Conservation (phyloP, 2,329 filamentous ascomycete species). For the Aureobasidium namibiae region DNA sequence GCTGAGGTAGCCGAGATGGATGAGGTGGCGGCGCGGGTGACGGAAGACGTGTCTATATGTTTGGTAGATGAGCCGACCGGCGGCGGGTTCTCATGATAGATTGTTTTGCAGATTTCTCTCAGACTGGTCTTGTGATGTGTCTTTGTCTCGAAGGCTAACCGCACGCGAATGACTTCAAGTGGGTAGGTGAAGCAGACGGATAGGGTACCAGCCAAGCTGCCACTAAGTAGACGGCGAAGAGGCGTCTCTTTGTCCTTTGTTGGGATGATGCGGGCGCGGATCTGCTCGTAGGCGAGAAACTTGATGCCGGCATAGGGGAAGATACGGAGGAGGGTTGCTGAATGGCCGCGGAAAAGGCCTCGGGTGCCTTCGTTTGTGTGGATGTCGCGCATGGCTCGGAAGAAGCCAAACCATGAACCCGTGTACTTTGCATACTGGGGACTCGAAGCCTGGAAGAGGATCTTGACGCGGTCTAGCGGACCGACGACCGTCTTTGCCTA, state of each 20-base stretch:
- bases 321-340: slow-evolving; percentile 84
- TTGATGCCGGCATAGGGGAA: slow-evolving; percentile 98
- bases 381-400: slow-evolving; percentile 76
- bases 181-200: slow-evolving; percentile 97
- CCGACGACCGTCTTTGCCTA: slow-evolving; percentile 94
- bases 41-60: slow-evolving; percentile 18
- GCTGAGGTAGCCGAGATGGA: slow-evolving; percentile 35
- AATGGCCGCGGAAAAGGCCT: slow-evolving; percentile 89
- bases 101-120: slow-evolving; percentile 69
- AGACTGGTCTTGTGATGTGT: slow-evolving; percentile 61
- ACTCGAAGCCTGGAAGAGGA: slow-evolving; percentile 92
- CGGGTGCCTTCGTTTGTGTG: slow-evolving; percentile 62
- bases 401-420: slow-evolving; percentile 77
- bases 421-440: slow-evolving; percentile 91
- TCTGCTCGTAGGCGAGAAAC: slow-evolving; percentile 95
- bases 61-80: slow-evolving; percentile 19
- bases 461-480: slow-evolving; percentile 94
- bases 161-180: slow-evolving; percentile 83
- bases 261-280: slow-evolving; percentile 70
- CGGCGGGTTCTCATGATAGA: slow-evolving; percentile 66
- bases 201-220: slow-evolving; percentile 71
- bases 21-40: slow-evolving; percentile 28
- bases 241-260: slow-evolving; percentile 68
- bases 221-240: slow-evolving; percentile 63
- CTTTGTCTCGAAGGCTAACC: slow-evolving; percentile 90